phyloP scores from a whole-genome alignment of 2,329 filamentous ascomycete species.

The Penicillium sp. region DNA sequence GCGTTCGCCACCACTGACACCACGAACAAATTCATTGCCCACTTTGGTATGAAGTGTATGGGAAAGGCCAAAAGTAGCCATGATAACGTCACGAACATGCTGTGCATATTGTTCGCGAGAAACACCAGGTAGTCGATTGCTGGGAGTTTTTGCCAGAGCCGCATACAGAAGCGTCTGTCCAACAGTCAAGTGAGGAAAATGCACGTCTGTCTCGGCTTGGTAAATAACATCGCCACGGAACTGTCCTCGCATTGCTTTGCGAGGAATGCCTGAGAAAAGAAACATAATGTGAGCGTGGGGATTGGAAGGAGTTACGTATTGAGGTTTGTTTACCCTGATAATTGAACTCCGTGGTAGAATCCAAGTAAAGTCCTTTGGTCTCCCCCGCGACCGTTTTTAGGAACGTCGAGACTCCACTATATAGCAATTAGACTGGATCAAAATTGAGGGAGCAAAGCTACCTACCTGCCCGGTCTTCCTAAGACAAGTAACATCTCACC shows the following conservation, averaged over 20 bases:
- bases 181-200: not conserved
- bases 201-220: not conserved
- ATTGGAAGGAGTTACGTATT: not conserved
- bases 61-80: not conserved
- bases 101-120: not conserved
- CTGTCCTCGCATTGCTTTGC: not conserved
- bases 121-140: not conserved
- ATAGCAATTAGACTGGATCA: not conserved
- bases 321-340: not conserved
- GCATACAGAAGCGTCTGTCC: not conserved
- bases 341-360: not conserved
- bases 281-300: not conserved
- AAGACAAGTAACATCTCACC: not conserved
- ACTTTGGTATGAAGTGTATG: not conserved
- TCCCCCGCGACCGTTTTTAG: not conserved
- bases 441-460: accelerated
- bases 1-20: not conserved
- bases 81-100: not conserved
- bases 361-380: not conserved
- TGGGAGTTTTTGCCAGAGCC: not conserved
- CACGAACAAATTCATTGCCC: slow-evolving; percentile 1
- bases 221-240: not conserved
- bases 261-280: not conserved
- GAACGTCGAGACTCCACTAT: not conserved
- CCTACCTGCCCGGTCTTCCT: not conserved